Evolutionary conservation across 176 grass and related monocot species (phyloP), one percentile per base, ranked within the genome.

Genomic region (Pharus latifolius): DNA sequence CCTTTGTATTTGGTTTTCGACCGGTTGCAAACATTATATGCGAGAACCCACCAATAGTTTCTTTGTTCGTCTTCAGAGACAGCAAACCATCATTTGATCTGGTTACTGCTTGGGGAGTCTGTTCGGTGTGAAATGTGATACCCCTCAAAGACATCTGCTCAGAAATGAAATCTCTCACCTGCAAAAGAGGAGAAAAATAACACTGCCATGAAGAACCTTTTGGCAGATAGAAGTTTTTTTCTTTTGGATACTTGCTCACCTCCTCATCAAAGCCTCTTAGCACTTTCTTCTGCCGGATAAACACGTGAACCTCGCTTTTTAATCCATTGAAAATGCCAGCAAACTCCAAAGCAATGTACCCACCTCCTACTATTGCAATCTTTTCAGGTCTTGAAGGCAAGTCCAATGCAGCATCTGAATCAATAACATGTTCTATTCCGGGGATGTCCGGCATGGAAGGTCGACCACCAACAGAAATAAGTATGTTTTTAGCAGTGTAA

Each of bases 21-120:
- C 91, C 87, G 35, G 87, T 95, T 30, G 87, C 91, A 87, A 95
- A 90, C 87, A 95, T 90, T 73, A 95, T 67, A 65, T 95, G 87
- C 24, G 91, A 90, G 76, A 95, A 95, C 29, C 87, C 91, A 78
- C 74, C 47, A 54, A 87, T 49, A 72, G 68, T 87, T 82, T 60
- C 91, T 87, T 96, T 87, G 70, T 81, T 90, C 23, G 87, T 87
- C 80, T 78, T 84, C 45, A 95, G 48, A 70, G 87, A 84, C 5
- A 95, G 47, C 57, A 48, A 58, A 32, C 83, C 74, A 33, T 95
- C 68, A 35, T 82, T 46, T 75, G 76, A 77, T 74, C 84, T 95
- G 33, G 62, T 57, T 60, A 90, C 77, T 54, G 76, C 83, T 64
- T 79, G 83, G 75, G 91, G 91, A 75, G 69, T 57, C 41, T 90